A percentile compares a stretch with the other conserved stretches of the same genome.
Conservation (phyloP, 179 eudicot species). For the Beta corolliflora region DNA sequence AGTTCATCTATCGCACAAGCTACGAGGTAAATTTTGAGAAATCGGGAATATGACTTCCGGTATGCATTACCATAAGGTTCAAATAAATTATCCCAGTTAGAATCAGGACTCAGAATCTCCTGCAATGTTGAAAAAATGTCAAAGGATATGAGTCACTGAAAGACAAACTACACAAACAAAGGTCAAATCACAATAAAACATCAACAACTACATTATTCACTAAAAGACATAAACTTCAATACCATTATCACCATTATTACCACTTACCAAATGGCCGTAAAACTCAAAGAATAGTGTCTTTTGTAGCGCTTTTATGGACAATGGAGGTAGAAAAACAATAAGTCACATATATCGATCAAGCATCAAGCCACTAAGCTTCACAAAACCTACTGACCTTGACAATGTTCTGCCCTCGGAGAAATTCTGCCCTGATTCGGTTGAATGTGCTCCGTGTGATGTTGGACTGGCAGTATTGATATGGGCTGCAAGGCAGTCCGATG, state of each 20-base stretch:
- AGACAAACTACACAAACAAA: too few relatives aligned
- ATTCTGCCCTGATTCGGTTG: conserved; percentile 46
- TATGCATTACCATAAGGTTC: conserved; percentile 41
- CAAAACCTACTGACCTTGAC: conserved; percentile 37
- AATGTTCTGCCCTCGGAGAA: conserved; percentile 39
- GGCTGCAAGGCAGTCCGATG: conserved; percentile 49
- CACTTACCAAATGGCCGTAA: too few relatives aligned
- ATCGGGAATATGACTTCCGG: conserved; percentile 39
- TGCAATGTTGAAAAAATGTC: conserved; percentile 22
- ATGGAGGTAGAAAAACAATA: not conserved
- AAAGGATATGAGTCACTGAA: not conserved
- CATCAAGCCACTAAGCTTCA: not conserved
- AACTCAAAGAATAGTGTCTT: too few relatives aligned
- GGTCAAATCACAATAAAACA: not conserved
- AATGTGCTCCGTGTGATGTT: conserved; percentile 57
- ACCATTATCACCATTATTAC: too few relatives aligned
- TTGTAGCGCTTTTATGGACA: too few relatives aligned
- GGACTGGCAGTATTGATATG: conserved; percentile 48
- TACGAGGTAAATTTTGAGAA: conserved; percentile 48
- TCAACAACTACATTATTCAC: not conserved
- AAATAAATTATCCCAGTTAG: conserved; percentile 47
- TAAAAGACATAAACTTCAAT: too few relatives aligned
- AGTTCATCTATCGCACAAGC: conserved; percentile 40
- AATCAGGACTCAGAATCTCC: conserved; percentile 41
- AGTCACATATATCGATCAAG: too few relatives aligned